phyloP scores from a whole-genome alignment of 2,329 filamentous ascomycete species.

The Aspergillus novofumigatus region DNA sequence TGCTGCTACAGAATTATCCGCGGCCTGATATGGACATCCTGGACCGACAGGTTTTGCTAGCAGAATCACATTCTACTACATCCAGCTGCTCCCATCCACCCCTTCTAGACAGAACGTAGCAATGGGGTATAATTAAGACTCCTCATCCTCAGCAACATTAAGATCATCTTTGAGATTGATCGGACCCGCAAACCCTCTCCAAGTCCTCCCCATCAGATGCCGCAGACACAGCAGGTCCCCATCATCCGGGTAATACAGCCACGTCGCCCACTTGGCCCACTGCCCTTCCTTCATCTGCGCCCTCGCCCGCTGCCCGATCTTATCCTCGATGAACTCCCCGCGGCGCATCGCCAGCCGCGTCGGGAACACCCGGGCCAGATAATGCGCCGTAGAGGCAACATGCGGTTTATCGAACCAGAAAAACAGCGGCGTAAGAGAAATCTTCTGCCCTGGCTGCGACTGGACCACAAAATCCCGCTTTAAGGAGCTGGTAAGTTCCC shows the following conservation, averaged over 20 bases:
- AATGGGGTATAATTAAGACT: neutral
- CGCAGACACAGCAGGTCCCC: conserved; percentile 2
- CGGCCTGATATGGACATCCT: no score
- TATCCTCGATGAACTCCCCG: conserved; percentile 11
- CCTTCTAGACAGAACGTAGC: no score
- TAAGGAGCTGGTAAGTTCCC: neutral
- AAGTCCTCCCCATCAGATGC: conserved; percentile 8
- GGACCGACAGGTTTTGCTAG: no score
- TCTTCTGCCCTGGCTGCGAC: neutral
- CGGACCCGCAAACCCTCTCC: neutral
- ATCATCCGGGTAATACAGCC: conserved; percentile 8
- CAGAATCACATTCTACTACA: no score
- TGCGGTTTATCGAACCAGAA: conserved; percentile 12
- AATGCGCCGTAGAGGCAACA: conserved; percentile 6
- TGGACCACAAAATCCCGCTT: neutral
- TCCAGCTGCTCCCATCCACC: no score
- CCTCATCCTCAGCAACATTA: neutral
- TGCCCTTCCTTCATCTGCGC: conserved; percentile 8
- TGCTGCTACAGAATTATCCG: conserved; percentile 14
- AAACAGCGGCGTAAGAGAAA: conserved; percentile 7
- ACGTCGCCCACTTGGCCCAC: conserved; percentile 6
- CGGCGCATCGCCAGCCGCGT: conserved; percentile 6
- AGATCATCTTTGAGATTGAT: neutral
- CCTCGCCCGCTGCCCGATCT: conserved; percentile 9
- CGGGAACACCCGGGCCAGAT: conserved; percentile 7